These are phyloP conservation scores for Penicillium roqueforti DNA, from an alignment of 495 filamentous ascomycete genomes.

Conservation along the genomic window DNA sequence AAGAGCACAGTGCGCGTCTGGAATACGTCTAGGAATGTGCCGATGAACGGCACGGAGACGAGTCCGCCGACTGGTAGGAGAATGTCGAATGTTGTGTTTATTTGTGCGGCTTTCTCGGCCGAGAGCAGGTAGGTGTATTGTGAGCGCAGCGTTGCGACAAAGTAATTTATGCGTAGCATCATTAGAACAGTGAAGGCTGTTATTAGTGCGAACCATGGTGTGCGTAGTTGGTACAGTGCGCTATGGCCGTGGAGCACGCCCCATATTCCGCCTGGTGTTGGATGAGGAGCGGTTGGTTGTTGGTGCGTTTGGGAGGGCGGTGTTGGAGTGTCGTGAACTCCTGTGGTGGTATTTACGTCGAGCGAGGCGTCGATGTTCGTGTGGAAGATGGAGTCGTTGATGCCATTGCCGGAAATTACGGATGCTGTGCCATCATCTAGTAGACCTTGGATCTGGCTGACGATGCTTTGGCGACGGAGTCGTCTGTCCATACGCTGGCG, in stretches of 20 bases:
- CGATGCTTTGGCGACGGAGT: conserved; percentile 60
- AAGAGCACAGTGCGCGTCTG: conserved; percentile 70
- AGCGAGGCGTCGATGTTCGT: conserved; percentile 1
- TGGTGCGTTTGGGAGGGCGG: conserved; percentile 5
- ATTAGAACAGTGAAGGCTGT: conserved; percentile 82
- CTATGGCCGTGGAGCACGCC: conserved; percentile 78
- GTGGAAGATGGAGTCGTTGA: conserved; percentile 17
- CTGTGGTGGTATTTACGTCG: conserved; percentile 7
- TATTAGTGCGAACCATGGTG: conserved; percentile 85
- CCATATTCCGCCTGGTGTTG: conserved; percentile 69
- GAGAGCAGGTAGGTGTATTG: conserved; percentile 82
- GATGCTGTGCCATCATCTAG: conserved; percentile 47
- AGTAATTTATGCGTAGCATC: conserved; percentile 97
- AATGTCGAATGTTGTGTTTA: conserved; percentile 87
- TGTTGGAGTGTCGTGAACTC: not conserved
- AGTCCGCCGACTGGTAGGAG: conserved; percentile 85
- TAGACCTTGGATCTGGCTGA: conserved; percentile 69
- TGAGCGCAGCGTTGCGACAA: conserved; percentile 82
- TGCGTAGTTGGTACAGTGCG: conserved; percentile 68
- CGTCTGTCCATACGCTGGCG: conserved; percentile 60
- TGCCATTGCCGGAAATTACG: not conserved
- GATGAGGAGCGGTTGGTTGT: conserved; percentile 13
- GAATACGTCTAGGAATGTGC: conserved; percentile 71
- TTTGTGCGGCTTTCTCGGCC: conserved; percentile 51
- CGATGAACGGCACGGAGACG: conserved; percentile 82